Percentiles rank a stretch among this genome's conserved stretches.
phyloP scores from a whole-genome alignment of 345 rosid genomes.

The Crucihimalaya himalaica region DNA sequence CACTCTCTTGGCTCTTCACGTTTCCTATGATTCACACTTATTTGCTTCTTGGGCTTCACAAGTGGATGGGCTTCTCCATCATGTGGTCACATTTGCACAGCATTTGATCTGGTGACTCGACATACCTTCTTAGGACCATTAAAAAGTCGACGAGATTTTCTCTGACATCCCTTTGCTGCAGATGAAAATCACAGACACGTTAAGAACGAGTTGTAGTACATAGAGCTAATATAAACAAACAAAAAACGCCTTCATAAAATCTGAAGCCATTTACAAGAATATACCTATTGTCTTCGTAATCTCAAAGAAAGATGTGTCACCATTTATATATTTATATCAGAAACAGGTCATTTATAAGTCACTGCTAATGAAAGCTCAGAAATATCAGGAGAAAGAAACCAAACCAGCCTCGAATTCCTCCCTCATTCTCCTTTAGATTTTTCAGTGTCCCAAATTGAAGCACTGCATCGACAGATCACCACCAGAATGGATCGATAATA shows the following conservation, averaged over 20 bases:
- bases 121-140: slow-evolving; percentile 30
- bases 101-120: slow-evolving; percentile 49
- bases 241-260: background rate
- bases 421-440: background rate
- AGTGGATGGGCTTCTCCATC: slow-evolving; percentile 39
- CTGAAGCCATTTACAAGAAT: slow-evolving; percentile 8
- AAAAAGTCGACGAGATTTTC: background rate
- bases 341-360: background rate
- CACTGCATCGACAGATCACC: background rate
- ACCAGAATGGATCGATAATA: background rate
- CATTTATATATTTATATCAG: background rate
- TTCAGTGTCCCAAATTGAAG: background rate
- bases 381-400: background rate
- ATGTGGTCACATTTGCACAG: slow-evolving; percentile 35
- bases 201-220: background rate
- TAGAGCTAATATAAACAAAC: background rate
- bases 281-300: background rate
- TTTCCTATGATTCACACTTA: slow-evolving; percentile 26
- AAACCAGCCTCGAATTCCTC: background rate
- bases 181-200: slow-evolving; percentile 5
- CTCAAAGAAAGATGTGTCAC: background rate
- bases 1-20: slow-evolving; percentile 33
- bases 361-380: background rate
- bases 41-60: slow-evolving; percentile 41
- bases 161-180: slow-evolving; percentile 30